Base-by-base conservation (phyloP, 345 rosid species). In the Litchi chinensis region DNA sequence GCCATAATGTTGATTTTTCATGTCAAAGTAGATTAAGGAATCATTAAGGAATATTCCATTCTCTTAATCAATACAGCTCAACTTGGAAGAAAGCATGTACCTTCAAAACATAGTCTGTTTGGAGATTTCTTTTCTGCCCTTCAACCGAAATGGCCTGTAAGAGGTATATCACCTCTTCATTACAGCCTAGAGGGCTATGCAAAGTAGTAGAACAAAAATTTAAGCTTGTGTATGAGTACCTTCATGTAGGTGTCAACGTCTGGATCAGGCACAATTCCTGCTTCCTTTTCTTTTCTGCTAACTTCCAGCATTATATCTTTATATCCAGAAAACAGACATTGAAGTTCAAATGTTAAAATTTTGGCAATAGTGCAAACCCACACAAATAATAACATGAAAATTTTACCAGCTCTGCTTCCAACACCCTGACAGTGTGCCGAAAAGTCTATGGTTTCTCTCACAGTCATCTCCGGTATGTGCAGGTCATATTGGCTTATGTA, bases 401-500 rank as follows among this genome's bases (percentile, higher is more conserved):
- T 11, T 26, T 56, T 76, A 84, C 87, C 87, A 1, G 22, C 69
- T 81, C 89, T 86, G 83, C 60, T 83, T 77, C 93, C 93, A 44
- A 80, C 79, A 15, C 88, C 90, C 79, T 87, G 95, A 70, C 88
- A 90, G 68, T 85, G 85, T 1, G 91, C 90, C 6, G 95, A 88
- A 79, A 91, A 90, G 52, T 89, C 91, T 1, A 92, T 79, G 12
- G 93, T 88, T 80, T 92, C 97, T 79, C 93, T 88, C 39, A 90
- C 91, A 46, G 91, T 90, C 86, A 92, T 59, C 78, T 92, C 91
- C 59, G 87, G 87, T 39, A 87, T 82, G 70, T 90, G 97, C 22
- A 87, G 78, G 78, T 92, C 97, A 43, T 87, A 82, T 77, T 91
- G 97, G 76, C 97, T 87, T 71, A 91, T 84, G 46, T 92, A 92